Evolutionary conservation across 148 eudicot genomes (phyloP), one percentile per base, ranked within the genome.

Genomic region (Linanthus parryae): DNA sequence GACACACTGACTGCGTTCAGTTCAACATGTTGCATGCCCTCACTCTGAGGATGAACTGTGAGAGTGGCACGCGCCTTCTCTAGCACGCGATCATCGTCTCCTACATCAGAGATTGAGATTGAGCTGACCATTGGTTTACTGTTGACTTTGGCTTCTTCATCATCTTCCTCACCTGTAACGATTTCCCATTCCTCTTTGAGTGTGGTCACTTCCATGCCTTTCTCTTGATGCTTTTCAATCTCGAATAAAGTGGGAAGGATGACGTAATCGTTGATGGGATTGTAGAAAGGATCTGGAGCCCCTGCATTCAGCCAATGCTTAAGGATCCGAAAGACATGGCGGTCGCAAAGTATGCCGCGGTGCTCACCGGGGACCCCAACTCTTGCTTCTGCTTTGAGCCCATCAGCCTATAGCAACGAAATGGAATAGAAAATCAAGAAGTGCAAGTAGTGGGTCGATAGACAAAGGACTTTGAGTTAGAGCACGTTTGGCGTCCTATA

Each of bases 281-380:
- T 85, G 70, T 92, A 92, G 63, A 56, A 88, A 35, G 99, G 99
- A 68, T 92, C 99, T 7, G 73, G 88, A 37, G 88, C 57, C 27
- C 65, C 99, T 11, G 91, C 99, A 20, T 68, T 75, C 36, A 92
- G 78, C 99, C 99, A 92, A 54, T 78, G 81, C 65, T 78, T 78
- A 39, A 92, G 68, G n/a, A 88, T 73, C 47, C 99, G 79, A 63
- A 92, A 92, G 13, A 82, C 82, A 52, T 85, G 96, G 48, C 63
- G 90, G 28, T 84, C 95, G 29, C 82, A 70, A 10, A 92, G 82
- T 60, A 92, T 92, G 31, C 96, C 95, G 10, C 96, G 73, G 70
- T 92, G 99, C 66, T 88, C 99, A 16, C 85, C 99, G 7, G 99
- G 91, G 51, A 92, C 75, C 38, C 99, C 99, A 44, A 92, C 73